A percentile compares a stretch with the other conserved stretches of the same genome.
phyloP scores from a whole-genome alignment of 2,329 filamentous ascomycete genomes.

The Hymenoscyphus salicellus region DNA sequence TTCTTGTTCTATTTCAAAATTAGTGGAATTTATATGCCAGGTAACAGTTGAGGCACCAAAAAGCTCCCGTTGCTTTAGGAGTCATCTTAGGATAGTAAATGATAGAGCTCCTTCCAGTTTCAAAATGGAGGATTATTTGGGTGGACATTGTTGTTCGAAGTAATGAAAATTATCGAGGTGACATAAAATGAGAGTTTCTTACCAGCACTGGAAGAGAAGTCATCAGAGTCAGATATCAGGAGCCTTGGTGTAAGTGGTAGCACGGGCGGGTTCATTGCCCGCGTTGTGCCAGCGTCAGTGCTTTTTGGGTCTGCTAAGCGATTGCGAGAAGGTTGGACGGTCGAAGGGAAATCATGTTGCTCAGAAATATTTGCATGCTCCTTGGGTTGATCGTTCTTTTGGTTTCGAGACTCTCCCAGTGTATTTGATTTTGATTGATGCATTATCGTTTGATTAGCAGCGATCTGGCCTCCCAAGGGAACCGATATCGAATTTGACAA shows the following conservation, averaged over 20 bases:
- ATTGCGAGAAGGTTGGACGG: neutral
- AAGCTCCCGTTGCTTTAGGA: neutral
- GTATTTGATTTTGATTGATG: neutral
- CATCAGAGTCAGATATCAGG: neutral
- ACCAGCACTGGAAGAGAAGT: conserved; percentile 1
- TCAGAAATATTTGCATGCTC: neutral
- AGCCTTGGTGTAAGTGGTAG: neutral
- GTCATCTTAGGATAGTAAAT: neutral
- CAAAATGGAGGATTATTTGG: neutral
- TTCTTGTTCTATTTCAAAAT: neutral
- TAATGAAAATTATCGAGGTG: neutral
- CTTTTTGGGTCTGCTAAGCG: neutral
- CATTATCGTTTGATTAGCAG: neutral
- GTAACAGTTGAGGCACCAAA: neutral
- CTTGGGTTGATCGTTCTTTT: neutral
- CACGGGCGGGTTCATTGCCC: neutral
- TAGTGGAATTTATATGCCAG: no score
- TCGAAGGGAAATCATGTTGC: neutral
- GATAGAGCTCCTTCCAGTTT: neutral
- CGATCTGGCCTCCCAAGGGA: neutral
- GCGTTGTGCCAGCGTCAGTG: neutral
- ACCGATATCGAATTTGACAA: neutral
- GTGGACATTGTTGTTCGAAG: neutral
- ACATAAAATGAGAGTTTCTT: neutral
- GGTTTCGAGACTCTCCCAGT: neutral